These are phyloP conservation scores for Phytopythium boreale DNA, from an alignment of 352 stramenopile genomes.

Conservation along the genomic window DNA sequence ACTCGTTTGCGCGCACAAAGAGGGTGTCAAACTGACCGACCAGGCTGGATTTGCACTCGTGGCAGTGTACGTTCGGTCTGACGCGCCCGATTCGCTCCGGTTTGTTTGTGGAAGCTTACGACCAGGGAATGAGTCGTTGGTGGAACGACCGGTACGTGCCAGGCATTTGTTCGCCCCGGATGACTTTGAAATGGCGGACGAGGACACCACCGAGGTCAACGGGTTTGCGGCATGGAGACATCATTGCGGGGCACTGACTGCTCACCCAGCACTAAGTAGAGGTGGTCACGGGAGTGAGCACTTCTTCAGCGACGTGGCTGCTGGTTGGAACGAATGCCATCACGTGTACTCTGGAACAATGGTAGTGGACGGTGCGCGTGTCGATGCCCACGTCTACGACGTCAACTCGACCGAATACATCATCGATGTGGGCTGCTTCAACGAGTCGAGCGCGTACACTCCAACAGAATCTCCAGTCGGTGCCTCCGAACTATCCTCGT, in stretches of 20 bases:
- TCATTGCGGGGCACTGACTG: background rate
- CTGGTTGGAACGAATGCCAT: background rate
- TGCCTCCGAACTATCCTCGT: background rate
- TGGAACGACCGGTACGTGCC: slow-evolving; percentile 20
- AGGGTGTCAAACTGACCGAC: slow-evolving; percentile 32
- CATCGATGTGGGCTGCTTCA: slow-evolving; percentile 11
- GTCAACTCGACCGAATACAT: slow-evolving; percentile 21
- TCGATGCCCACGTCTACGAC: slow-evolving; percentile 27
- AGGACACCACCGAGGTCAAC: background rate
- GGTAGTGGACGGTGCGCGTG: slow-evolving; percentile 8
- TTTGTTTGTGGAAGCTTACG: slow-evolving; percentile 28
- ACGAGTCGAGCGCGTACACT: background rate
- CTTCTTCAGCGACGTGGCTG: background rate
- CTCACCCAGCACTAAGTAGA: background rate
- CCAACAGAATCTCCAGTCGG: background rate
- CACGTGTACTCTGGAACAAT: slow-evolving; percentile 38
- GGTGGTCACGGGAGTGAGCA: background rate
- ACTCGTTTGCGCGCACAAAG: slow-evolving; percentile 61
- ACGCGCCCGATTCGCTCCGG: slow-evolving; percentile 25
- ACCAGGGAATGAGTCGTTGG: background rate
- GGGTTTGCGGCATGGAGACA: background rate
- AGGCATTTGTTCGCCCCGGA: slow-evolving; percentile 16
- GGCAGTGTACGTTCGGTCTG: slow-evolving; percentile 35
- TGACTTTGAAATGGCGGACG: slow-evolving; percentile 14
- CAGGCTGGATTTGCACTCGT: slow-evolving; percentile 20